Evolutionary conservation across 1,139 yeast species (phyloP), one percentile per base, ranked within the genome.

Genomic region (Saccharomyces hybrid): DNA sequence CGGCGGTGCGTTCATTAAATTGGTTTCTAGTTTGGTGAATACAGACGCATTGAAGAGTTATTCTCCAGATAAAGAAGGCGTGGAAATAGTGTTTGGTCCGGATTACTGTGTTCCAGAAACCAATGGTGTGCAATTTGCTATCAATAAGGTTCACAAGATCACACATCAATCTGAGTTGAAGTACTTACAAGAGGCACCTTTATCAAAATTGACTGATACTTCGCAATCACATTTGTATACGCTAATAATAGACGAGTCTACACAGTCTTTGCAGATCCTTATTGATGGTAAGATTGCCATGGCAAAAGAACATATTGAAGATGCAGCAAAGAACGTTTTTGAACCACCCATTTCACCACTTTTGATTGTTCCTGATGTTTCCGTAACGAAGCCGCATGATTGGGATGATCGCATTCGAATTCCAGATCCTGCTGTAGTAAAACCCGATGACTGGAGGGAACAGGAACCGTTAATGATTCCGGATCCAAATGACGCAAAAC

Each of bases 31-130:
- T 24, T 42, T 52, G 8, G 76, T 75, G n/a, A 74, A 74, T 8
- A 80, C 74, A 3, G 76, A 75, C 21, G 73, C 78, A 26, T 71
- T 68, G 52, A 73, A 71, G 9, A 73, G 74, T 58, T 67, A 68
- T 38, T 58, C 56, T 4, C 77, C 75, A 64, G 83, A 80, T 58
- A 81, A 78, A 24, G 78, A 95, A 5, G 87, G 91, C 0, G 89
- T 85, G 72, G 89, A 86, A 68, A 72, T 91, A 60, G 86, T 90
- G 95, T 91, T 91, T 75, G 98, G 97, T 27, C 98, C 98, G 42
- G 98, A 91, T 71, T 80, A 78, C 68, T 91, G 98, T 73, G 96
- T 96, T 2, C 70, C 83, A 52, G 61, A 59, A 29, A 80, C 84
- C 50, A 87, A 89, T 73, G 84, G 83, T 71, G 83, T 90, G 29